These are phyloP conservation scores for Zygosaccharomyces siamensis DNA, from an alignment of 805 yeast species.

Conservation along the genomic window DNA sequence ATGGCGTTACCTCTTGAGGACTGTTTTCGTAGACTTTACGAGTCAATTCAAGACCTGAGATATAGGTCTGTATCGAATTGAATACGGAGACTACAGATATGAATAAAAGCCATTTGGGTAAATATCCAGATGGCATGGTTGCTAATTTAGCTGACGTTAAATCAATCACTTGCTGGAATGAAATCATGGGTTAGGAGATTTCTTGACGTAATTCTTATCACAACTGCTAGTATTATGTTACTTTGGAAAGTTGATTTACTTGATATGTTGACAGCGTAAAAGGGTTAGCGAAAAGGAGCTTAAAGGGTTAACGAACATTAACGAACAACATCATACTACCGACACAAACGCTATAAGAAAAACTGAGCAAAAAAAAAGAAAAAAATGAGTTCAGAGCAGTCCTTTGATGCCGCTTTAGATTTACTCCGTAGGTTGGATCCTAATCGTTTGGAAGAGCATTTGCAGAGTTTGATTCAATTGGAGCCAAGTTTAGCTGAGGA, in stretches of 20 bases:
- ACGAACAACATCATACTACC: neutral
- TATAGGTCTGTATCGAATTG: constrained; percentile 83
- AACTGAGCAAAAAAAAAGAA: neutral
- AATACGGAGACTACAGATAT: constrained; percentile 87
- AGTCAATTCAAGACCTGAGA: constrained; percentile 68
- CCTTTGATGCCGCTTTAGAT: constrained; percentile 72
- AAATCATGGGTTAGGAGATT: constrained; percentile 22
- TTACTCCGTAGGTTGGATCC: constrained; percentile 74
- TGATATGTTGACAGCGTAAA: neutral
- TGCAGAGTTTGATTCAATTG: constrained; percentile 43
- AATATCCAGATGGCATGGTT: constrained; percentile 44
- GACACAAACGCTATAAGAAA: neutral
- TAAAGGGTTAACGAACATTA: neutral
- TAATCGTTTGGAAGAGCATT: constrained; percentile 44
- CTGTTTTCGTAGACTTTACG: constrained; percentile 68
- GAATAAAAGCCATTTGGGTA: constrained; percentile 76
- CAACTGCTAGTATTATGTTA: too few species aligned
- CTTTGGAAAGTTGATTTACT: too few species aligned
- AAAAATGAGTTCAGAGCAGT: constrained; percentile 16
- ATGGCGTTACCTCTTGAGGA: constrained; percentile 55
- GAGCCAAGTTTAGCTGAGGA: constrained; percentile 79
- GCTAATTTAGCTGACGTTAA: constrained; percentile 24
- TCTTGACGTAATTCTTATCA: too few species aligned
- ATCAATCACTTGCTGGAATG: constrained; percentile 34
- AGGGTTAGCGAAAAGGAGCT: neutral